Evolutionary conservation across 805 yeast genomes (phyloP).

Genomic region (Komagataella phaffii): DNA sequence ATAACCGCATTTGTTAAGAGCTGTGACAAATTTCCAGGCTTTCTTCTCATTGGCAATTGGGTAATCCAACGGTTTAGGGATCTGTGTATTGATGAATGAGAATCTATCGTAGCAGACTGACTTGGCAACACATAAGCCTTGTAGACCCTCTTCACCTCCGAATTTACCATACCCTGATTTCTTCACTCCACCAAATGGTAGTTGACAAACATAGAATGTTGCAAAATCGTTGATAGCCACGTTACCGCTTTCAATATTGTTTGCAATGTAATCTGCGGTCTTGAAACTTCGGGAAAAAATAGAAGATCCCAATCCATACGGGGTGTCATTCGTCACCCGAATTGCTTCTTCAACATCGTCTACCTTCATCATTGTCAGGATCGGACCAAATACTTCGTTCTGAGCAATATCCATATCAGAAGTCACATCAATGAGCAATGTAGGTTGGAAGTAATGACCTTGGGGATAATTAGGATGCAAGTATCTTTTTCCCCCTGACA

Average conservation of each 20-base stretch:
- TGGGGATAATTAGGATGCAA: conserved; percentile 89
- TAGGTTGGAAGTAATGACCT: conserved; percentile 90
- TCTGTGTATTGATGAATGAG: conserved; percentile 64
- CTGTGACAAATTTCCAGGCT: conserved; percentile 83
- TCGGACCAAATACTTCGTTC: conserved; percentile 92
- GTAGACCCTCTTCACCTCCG: conserved; percentile 94
- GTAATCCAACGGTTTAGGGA: conserved; percentile 84
- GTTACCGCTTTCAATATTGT: conserved; percentile 65
- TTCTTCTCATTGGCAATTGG: conserved; percentile 71
- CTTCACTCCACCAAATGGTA: conserved; percentile 92
- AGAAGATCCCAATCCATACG: conserved; percentile 86
- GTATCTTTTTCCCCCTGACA: conserved; percentile 72
- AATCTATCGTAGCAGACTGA: conserved; percentile 77
- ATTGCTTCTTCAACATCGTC: conserved; percentile 53
- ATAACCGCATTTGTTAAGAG: conserved; percentile 77
- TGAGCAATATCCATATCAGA: conserved; percentile 68
- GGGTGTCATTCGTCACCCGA: conserved; percentile 67
- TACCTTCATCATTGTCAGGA: conserved; percentile 71
- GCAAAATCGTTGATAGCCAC: conserved; percentile 98
- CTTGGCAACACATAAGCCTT: conserved; percentile 80
- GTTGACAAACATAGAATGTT: conserved; percentile 86
- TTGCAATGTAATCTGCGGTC: conserved; percentile 50
- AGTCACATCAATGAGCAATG: conserved; percentile 73
- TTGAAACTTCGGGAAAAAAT: conserved; percentile 60
- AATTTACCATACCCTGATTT: conserved; percentile 96